Evolutionary conservation across 2,329 filamentous ascomycete genomes (phyloP).

Genomic region (Chlorencoelia australis): DNA sequence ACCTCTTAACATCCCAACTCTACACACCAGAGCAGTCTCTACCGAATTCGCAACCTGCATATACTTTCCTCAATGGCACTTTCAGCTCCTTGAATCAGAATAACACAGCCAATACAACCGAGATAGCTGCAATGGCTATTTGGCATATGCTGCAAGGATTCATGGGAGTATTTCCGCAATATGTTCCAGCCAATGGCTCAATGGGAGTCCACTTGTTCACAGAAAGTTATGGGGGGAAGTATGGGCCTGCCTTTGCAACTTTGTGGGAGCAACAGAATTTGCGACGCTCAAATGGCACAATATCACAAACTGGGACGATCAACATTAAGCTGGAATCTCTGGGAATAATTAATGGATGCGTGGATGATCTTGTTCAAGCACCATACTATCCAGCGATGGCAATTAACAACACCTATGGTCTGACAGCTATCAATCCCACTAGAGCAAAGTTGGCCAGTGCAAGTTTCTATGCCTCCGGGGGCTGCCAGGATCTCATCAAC

Average conservation of each 20-base stretch:
- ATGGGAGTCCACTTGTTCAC: constrained; percentile 56
- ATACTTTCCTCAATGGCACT: constrained; percentile 49
- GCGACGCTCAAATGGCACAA: constrained; percentile 38
- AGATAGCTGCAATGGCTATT: constrained; percentile 42
- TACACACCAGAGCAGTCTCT: constrained; percentile 30
- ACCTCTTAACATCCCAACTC: constrained; percentile 34
- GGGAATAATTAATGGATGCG: constrained; percentile 61
- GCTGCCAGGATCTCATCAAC: constrained; percentile 44
- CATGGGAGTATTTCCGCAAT: constrained; percentile 47
- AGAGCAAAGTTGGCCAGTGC: constrained; percentile 37
- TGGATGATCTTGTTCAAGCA: constrained; percentile 54
- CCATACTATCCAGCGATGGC: constrained; percentile 48
- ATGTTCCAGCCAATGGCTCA: constrained; percentile 41
- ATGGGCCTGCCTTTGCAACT: constrained; percentile 54
- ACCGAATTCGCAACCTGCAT: constrained; percentile 21
- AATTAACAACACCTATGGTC: constrained; percentile 55
- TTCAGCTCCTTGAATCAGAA: constrained; percentile 45
- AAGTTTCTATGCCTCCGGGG: constrained; percentile 36
- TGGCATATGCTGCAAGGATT: constrained; percentile 52
- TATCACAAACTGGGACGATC: constrained; percentile 41
- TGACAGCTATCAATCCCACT: constrained; percentile 44
- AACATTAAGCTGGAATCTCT: constrained; percentile 52
- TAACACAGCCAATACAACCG: constrained; percentile 37
- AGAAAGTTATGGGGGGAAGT: constrained; percentile 62
- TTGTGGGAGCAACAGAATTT: constrained; percentile 52